Evolutionary conservation across 768 basidiomycete genomes (phyloP), one percentile per base, ranked within the genome.

Genomic region (Collybia nuda): DNA sequence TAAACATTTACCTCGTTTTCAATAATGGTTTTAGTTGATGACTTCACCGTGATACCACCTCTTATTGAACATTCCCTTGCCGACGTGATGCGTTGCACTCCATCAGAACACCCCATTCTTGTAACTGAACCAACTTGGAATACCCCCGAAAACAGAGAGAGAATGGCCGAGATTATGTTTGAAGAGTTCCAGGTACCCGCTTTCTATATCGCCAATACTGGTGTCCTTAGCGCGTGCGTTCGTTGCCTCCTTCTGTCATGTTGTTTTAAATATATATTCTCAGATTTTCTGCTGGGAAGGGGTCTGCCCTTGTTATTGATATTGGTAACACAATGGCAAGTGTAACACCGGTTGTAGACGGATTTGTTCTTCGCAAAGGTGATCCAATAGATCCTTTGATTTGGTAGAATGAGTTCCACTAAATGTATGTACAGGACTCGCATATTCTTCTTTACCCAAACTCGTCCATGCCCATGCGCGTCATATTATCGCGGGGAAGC

Each of bases 121-220:
- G 81, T 94, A 6, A 98, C 97, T 0, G 97, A 99, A 66, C 89
- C 94, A 6, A 86, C 94, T 2, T 99, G 97, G 97, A 98, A 98
- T 65, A 91, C 93, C 0, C 76, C 85, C 18, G 85, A 85, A n/a
- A 93, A 97, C 63, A 76, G 96, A 52, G 93, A 98, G 72, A 81
- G 88, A 48, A 90, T 98, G 87, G 90, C 93, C 9, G 93, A 98
- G 71, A 89, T 97, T 41, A 90, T 97, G 85, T 98, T 98, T 61
- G 97, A 99, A 68, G 88, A 96, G 58, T 96, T 97, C 59, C 76
- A 90, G 41, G 88, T 88, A 6, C 96, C 97, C 7, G 97, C 95
- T 2, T 94, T 96, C 71, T 99, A 98, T 65, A 90, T 96, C 35
- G 93, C 95, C 14, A 97, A 98, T 63, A 90, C 90, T 19, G 89